Conservation (phyloP, 2,329 filamentous ascomycete genomes). For the Triangularia verruculosa region DNA sequence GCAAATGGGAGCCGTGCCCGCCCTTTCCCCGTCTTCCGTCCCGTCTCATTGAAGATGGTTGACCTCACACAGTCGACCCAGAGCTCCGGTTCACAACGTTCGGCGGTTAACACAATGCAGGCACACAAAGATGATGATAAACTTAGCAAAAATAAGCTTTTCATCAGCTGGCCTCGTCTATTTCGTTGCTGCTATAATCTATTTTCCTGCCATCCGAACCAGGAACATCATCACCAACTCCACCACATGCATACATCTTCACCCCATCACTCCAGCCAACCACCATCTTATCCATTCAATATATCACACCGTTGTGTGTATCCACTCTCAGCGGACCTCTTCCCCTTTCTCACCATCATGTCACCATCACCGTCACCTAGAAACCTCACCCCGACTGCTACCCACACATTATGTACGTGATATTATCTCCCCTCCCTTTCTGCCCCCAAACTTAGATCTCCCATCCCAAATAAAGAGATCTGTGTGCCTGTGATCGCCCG, state of each 20-base stretch:
- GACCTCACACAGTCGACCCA: conserved; percentile 10
- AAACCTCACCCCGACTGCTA: conserved; percentile 4
- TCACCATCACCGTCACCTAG: neutral
- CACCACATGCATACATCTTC: neutral
- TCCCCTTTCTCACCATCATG: neutral
- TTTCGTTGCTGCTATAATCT: neutral
- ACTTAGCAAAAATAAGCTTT: conserved; percentile 15
- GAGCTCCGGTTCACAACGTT: neutral
- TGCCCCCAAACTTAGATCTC: conserved; percentile 7
- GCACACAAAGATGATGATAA: conserved; percentile 12
- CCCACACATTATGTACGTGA: conserved; percentile 2
- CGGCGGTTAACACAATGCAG: conserved; percentile 16
- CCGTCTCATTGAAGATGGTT: neutral
- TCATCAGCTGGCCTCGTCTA: neutral
- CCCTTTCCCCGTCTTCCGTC: neutral
- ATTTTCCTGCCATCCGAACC: neutral
- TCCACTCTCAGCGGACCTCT: neutral
- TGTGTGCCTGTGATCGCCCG: neutral
- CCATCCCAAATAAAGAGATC: neutral
- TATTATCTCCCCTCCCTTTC: conserved; percentile 1
- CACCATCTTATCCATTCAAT: neutral
- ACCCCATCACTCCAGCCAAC: neutral
- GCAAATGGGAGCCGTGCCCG: neutral
- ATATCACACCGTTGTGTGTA: neutral
- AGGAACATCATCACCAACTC: conserved; percentile 4